Conservation (phyloP, 306 rosid species). For the Corylus heterophylla region DNA sequence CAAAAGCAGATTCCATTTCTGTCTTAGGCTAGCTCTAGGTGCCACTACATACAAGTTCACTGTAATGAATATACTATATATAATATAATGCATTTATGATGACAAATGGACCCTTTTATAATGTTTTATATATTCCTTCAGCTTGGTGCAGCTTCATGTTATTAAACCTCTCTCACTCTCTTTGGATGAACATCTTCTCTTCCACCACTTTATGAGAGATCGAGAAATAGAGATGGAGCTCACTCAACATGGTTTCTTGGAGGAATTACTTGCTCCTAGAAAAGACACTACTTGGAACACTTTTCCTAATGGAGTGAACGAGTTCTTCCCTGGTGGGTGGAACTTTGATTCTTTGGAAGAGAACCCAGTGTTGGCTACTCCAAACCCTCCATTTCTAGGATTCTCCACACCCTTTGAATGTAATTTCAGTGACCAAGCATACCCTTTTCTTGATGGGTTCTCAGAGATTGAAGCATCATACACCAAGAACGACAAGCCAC, state of each 20-base stretch:
- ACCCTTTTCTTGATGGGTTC: constrained; percentile 60
- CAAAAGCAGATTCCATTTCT: constrained; percentile 73
- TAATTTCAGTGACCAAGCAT: constrained; percentile 43
- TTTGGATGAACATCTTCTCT: constrained; percentile 5
- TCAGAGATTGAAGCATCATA: constrained; percentile 56
- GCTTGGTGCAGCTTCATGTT: constrained; percentile 39
- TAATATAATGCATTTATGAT: constrained; percentile 32
- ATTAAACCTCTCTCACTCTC: constrained; percentile 10
- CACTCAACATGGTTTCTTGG: constrained; percentile 77
- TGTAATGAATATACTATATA: constrained; percentile 33
- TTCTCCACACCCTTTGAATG: constrained; percentile 65
- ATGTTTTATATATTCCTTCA: constrained; percentile 25
- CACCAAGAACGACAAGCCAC: constrained; percentile 41
- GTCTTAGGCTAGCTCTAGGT: constrained; percentile 45
- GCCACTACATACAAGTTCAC: constrained; percentile 43
- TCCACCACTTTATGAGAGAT: constrained; percentile 12
- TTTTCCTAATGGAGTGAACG: constrained; percentile 56
- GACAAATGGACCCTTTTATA: constrained; percentile 19
- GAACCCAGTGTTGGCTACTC: constrained; percentile 44
- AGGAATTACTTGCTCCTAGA: constrained; percentile 77
- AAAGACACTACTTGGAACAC: constrained; percentile 63
- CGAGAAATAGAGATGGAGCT: constrained; percentile 68
- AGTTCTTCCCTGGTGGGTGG: constrained; percentile 64
- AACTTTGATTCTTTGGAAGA: constrained; percentile 63
- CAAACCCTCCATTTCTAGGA: constrained; percentile 56